Percentiles rank a stretch among this genome's conserved stretches.
Conservation (phyloP, 257 asterid species). For the Ajuga chamaepitys region DNA sequence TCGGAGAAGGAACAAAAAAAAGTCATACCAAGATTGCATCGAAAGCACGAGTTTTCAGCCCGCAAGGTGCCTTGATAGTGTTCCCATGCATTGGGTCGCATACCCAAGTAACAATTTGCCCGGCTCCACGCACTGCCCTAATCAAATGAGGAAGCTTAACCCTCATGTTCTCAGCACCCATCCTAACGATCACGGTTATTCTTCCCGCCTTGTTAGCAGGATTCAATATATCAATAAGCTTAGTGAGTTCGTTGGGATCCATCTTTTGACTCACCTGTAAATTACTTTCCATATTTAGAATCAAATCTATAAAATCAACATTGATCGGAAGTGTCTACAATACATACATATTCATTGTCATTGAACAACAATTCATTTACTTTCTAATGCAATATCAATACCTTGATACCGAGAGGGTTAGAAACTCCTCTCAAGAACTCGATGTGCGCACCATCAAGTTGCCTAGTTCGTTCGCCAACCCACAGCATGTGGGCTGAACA, state of each 20-base stretch:
- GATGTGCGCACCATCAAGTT: slow-evolving; percentile 72
- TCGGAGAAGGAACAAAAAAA: too few relatives aligned
- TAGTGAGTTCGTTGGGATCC: slow-evolving; percentile 77
- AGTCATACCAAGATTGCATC: slow-evolving; percentile 69
- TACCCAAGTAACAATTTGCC: slow-evolving; percentile 81
- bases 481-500: slow-evolving; percentile 94
- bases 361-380: background rate
- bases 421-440: slow-evolving; percentile 81
- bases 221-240: slow-evolving; percentile 64
- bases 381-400: slow-evolving; percentile 15
- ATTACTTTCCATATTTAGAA: background rate
- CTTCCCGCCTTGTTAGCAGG: slow-evolving; percentile 72
- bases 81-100: slow-evolving; percentile 91
- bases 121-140: slow-evolving; percentile 78
- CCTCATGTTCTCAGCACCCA: slow-evolving; percentile 94
- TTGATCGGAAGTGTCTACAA: background rate
- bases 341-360: too few relatives aligned
- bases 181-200: slow-evolving; percentile 66
- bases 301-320: background rate
- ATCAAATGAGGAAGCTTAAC: slow-evolving; percentile 76
- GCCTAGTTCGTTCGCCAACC: slow-evolving; percentile 85
- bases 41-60: slow-evolving; percentile 80
- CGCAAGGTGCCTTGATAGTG: slow-evolving; percentile 87
- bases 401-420: slow-evolving; percentile 83
- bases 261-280: slow-evolving; percentile 87